A percentile compares a stretch with the other conserved stretches of the same genome.
phyloP scores from a whole-genome alignment of 1,284 basidiomycete genomes.

The Butyriboletus appendiculatus region DNA sequence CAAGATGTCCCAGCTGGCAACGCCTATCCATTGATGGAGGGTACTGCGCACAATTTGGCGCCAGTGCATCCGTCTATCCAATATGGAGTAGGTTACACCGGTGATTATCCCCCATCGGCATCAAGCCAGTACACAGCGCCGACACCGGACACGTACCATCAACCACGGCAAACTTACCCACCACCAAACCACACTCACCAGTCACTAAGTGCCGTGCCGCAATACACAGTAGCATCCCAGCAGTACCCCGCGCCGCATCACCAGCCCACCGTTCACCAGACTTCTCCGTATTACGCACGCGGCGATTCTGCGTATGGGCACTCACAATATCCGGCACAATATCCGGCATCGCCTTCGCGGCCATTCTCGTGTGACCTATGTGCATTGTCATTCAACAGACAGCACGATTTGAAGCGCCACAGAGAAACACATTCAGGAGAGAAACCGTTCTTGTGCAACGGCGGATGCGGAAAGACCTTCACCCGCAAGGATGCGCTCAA shows the following conservation, averaged over 20 bases:
- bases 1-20: constrained; percentile 15
- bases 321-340: constrained; percentile 63
- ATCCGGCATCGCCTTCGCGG: constrained; percentile 63
- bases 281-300: constrained; percentile 33
- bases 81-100: constrained; percentile 26
- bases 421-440: constrained; percentile 80
- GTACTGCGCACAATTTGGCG: constrained; percentile 19
- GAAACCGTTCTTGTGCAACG: constrained; percentile 78
- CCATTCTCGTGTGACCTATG: constrained; percentile 79
- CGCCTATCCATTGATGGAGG: constrained; percentile 22
- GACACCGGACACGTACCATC: constrained; percentile 27
- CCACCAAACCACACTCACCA: constrained; percentile 23
- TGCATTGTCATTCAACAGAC: constrained; percentile 78
- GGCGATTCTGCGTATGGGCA: constrained; percentile 28
- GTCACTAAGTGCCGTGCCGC: constrained; percentile 16
- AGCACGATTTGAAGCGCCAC: constrained; percentile 80
- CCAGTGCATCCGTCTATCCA: constrained; percentile 21
- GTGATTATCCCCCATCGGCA: constrained; percentile 13
- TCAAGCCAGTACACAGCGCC: constrained; percentile 23
- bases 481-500: constrained; percentile 82
- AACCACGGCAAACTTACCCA: constrained; percentile 33
- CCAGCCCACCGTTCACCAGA: constrained; percentile 16
- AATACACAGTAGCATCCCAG: constrained; percentile 31
- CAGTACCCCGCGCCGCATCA: constrained; percentile 29
- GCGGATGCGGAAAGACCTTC: constrained; percentile 80